These are phyloP conservation scores for Leishmania martiniquensis DNA, from an alignment of 208 protist species.

Conservation along the genomic window DNA sequence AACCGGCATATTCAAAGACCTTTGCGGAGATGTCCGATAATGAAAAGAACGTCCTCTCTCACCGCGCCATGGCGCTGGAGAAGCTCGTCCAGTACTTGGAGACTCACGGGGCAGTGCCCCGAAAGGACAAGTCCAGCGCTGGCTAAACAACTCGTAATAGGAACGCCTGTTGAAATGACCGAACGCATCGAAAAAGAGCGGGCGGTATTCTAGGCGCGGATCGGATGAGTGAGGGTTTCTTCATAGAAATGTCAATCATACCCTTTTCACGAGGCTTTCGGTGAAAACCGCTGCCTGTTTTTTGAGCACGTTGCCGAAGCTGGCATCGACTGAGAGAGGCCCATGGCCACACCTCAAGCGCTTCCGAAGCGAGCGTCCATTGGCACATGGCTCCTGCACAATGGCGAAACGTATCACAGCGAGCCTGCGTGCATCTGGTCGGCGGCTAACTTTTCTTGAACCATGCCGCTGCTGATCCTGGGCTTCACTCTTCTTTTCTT, in stretches of 20 bases:
- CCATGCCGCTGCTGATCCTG: no score
- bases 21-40: conserved; percentile 88
- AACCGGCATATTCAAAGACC: conserved; percentile 57
- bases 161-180: background rate
- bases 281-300: background rate
- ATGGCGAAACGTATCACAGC: background rate
- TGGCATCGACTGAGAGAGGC: background rate
- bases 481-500: background rate
- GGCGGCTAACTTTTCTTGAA: background rate
- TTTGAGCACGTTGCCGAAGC: background rate
- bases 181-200: background rate
- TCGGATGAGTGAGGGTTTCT: background rate
- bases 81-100: conserved; percentile 42
- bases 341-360: background rate
- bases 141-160: background rate
- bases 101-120: background rate
- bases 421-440: background rate
- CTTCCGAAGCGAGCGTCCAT: background rate
- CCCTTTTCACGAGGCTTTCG: background rate
- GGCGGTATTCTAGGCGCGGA: background rate
- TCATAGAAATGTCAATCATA: background rate
- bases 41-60: conserved; percentile 96
- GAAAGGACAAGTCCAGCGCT: background rate
- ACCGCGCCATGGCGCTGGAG: conserved; percentile 86
- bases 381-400: background rate